These are phyloP conservation scores for Cryphonectria japonica DNA, from an alignment of 2,329 filamentous ascomycete genomes.

Conservation along the genomic window DNA sequence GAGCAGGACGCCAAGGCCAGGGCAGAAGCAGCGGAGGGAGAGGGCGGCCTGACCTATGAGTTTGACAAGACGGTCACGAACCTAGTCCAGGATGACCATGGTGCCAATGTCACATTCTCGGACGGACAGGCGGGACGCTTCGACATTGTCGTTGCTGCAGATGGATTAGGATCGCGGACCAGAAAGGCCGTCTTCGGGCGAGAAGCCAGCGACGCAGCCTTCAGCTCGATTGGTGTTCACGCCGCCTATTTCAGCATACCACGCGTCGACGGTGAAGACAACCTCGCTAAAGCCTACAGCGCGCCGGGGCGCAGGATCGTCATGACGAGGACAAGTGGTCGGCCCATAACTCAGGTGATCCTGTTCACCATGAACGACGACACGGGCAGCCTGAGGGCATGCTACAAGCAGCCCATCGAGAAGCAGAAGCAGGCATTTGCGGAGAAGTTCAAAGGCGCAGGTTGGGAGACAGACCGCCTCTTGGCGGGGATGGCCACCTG, in stretches of 20 bases:
- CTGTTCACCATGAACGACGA: constrained; percentile 10
- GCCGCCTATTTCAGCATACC: constrained; percentile 30
- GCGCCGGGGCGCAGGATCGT: constrained; percentile 40
- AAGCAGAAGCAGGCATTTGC: constrained; percentile 22
- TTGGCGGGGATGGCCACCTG: constrained; percentile 43
- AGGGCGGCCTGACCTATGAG: constrained; percentile 30
- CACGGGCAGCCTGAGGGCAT: constrained; percentile 9
- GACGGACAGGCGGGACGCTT: constrained; percentile 48
- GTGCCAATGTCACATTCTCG: constrained; percentile 46
- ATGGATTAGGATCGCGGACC: constrained; percentile 56
- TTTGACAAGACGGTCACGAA: constrained; percentile 38
- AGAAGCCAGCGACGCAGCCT: constrained; percentile 32
- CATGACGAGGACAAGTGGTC: constrained; percentile 44
- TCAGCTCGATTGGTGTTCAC: constrained; percentile 35
- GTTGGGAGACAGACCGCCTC: constrained; percentile 50
- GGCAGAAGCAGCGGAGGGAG: no score
- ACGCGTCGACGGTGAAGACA: constrained; percentile 3
- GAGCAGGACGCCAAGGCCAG: constrained; percentile 24
- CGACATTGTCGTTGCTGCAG: constrained; percentile 59
- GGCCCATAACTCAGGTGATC: constrained; percentile 35
- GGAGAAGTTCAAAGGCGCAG: constrained; percentile 34
- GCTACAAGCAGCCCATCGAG: constrained; percentile 8
- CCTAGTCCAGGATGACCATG: constrained; percentile 37
- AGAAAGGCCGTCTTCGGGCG: constrained; percentile 46
- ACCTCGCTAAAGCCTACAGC: neutral